Evolutionary conservation across 768 basidiomycete species (phyloP).

Genomic region (Suillus decipiens): DNA sequence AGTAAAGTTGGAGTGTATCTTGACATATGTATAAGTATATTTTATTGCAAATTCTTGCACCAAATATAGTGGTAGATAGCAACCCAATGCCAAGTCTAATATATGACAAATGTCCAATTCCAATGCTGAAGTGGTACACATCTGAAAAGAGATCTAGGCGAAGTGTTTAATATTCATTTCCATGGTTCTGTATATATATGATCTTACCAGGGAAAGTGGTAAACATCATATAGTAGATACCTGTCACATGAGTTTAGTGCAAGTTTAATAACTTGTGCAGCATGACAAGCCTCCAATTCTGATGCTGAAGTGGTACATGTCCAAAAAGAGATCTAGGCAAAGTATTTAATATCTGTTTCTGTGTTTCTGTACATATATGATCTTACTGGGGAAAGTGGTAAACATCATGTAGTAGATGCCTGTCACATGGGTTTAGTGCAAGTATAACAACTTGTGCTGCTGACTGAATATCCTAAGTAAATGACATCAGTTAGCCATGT

Average conservation of each 20-base stretch:
- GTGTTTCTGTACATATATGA: constrained; percentile 11
- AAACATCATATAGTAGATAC: constrained; percentile 69
- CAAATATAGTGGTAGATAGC: background rate
- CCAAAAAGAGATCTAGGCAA: background rate
- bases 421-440: constrained; percentile 5
- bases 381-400: constrained; percentile 52
- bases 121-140: background rate
- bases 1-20: background rate
- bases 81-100: background rate
- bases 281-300: background rate
- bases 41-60: background rate
- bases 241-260: constrained; percentile 6
- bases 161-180: background rate
- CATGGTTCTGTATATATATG: constrained; percentile 9
- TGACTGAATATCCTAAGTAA: background rate
- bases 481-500: too few relatives aligned
- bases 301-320: background rate
- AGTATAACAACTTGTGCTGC: constrained; percentile 11
- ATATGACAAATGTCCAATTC: background rate
- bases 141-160: background rate
- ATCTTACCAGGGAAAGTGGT: constrained; percentile 52
- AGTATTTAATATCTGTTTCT: background rate
- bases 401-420: constrained; percentile 71
- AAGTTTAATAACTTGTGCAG: constrained; percentile 8
- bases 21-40: background rate